Conservation (phyloP, 352 stramenopile species). For the Thraustotheca clavata region DNA sequence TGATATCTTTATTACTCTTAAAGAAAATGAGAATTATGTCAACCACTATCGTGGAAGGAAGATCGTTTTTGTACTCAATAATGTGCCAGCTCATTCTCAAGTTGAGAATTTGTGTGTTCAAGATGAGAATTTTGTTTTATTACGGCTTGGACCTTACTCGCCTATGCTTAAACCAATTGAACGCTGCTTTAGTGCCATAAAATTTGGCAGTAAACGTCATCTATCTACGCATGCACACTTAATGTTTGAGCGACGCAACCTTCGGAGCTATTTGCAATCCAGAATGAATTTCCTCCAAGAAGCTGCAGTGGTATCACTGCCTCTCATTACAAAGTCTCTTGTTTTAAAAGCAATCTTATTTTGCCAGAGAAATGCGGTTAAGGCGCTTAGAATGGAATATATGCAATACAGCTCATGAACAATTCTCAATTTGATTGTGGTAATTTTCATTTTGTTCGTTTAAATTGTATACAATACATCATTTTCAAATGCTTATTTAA, state of each 20-base stretch:
- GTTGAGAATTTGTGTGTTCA: neutral
- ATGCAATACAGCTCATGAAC: neutral
- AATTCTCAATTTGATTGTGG: too few species aligned
- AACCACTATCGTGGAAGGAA: too few species aligned
- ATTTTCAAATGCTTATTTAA: too few species aligned
- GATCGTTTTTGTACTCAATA: constrained; percentile 25
- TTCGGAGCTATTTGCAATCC: neutral
- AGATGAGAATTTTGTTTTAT: constrained; percentile 21
- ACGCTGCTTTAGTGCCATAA: constrained; percentile 22
- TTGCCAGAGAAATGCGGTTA: neutral
- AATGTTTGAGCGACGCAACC: neutral
- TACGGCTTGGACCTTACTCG: constrained; percentile 22
- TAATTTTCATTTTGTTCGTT: too few species aligned
- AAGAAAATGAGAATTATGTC: too few species aligned
- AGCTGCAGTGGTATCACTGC: constrained; percentile 2
- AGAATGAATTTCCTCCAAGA: constrained; percentile 12
- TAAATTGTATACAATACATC: too few species aligned
- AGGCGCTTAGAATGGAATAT: neutral
- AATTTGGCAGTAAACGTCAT: neutral
- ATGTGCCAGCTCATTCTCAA: constrained; percentile 20
- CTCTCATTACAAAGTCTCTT: neutral
- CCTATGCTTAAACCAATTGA: constrained; percentile 27
- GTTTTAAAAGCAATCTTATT: neutral
- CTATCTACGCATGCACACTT: neutral
- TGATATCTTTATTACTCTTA: too few species aligned